Base-by-base conservation (phyloP, 495 filamentous ascomycete species). In the Penicillium steckii region DNA sequence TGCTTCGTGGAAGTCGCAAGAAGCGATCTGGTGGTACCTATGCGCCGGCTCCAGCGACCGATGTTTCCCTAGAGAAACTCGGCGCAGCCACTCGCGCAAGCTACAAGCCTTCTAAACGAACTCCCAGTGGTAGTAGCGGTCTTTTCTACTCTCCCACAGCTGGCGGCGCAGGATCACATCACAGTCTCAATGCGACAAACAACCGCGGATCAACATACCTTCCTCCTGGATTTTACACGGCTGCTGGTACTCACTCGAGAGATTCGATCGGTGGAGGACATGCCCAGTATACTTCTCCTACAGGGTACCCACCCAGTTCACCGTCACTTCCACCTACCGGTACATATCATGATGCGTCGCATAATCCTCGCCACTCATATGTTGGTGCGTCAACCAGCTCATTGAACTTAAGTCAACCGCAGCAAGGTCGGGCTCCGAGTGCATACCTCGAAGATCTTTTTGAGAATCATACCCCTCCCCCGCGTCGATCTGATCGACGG, bases 101-200 rank as follows among this genome's bases (percentile, higher is more conserved):
- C 60, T 61, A 73, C 57, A 60, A 66, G 58, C 71, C 83, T 6
- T 46, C 50, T 38, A 55, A 70, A 24, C 73, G 75, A 60, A 77
- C 65, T 60, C 76, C 75, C 24, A 72, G 69, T 45, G 69, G 79
- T 12, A 71, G 70, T 44, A 73, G 75, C 46, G 86, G 81, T 32
- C 80, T 98, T 4, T 98, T 98, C 80, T 98, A 95, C 71, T 96
- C 90, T 1, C 94, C 94, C 0, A 97, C 94, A 1, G 93, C 93
- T 1, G 84, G 81, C 17, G 69, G 69, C n/a, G 75, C 53, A 48
- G 63, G 44, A 53, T 62, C 52, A 9, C 60, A 64, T 47, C 19
- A 37, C 4, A 66, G 52, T 51, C 44, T 64, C 4, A 48, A 57
- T 10, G 46, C 50, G 13, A 19, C 57, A 1, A 61, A 64, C 9